These are phyloP conservation scores for Fusarium sp. DNA, from an alignment of 2,329 filamentous ascomycete genomes.

Conservation along the genomic window DNA sequence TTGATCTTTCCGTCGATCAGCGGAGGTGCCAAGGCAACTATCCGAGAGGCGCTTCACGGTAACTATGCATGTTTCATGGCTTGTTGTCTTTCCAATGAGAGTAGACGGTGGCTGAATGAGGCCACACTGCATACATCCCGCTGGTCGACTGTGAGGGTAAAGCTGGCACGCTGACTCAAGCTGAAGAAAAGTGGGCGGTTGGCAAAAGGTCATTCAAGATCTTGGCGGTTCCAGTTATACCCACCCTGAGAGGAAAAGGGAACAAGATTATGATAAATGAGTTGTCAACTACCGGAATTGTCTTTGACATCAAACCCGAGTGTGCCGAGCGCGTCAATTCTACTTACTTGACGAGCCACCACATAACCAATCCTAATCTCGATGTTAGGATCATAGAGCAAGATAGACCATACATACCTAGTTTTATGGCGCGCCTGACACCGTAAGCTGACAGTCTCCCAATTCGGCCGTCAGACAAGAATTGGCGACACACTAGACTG, in stretches of 20 bases:
- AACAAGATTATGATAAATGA: not conserved
- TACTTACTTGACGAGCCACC: not conserved
- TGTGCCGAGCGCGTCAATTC: not conserved
- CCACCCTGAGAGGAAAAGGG: not conserved
- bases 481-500: not conserved
- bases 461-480: not conserved
- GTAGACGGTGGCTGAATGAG: not conserved
- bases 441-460: not conserved
- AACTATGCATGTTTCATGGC: not conserved
- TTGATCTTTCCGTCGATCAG: not conserved
- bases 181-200: not conserved
- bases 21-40: not conserved
- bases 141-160: not conserved
- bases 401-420: not conserved
- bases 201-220: not conserved
- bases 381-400: not conserved
- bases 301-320: not conserved
- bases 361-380: not conserved
- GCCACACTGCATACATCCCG: not conserved
- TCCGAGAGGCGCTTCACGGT: not conserved
- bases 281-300: not conserved
- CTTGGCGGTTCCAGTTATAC: not conserved
- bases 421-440: not conserved
- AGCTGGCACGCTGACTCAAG: not conserved
- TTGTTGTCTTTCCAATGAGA: not conserved